Base-by-base conservation (phyloP, 2,329 filamentous ascomycete genomes). In the Ophiostoma himal-ulmi region DNA sequence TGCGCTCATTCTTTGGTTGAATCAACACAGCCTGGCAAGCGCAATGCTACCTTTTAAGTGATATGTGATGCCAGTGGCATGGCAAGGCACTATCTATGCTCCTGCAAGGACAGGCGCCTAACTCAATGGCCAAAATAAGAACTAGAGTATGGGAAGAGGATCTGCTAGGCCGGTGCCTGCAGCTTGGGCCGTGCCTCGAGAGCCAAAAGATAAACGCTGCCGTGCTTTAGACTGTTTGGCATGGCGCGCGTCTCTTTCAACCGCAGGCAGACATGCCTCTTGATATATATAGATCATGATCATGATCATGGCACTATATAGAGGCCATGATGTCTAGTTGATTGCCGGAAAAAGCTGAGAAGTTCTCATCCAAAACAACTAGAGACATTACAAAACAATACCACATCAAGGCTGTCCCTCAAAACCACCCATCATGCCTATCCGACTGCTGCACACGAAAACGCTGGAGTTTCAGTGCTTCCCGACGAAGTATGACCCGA, bases 391-490 rank as follows among this genome's bases (percentile, higher is more conserved):
- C n/a, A n/a, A n/a, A n/a, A n/a, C n/a, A n/a, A n/a, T n/a, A n/a
- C n/a, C n/a, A 20, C 54, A 60, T 30, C 54, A 5, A 62, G n/a
- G 8, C 44, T 20, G 14, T 5, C 44, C 5, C 44, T n/a, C 2
- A 8, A 3, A n/a, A n/a, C 8, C 48, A 1, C 6, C 2, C 30
- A 64, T 5, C 11, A 70, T 70, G 69, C 39, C 66, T 17, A 70
- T 70, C 11, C 66, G 69, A 65, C 20, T 70, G 4, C 54, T 70
- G 20, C 39, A 70, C 66, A 52, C 69, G 2, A 34, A 39, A 20
- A 22, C 39, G 39, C 26, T 65, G n/a, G 26, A 57, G 2, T 68
- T 70, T 39, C 54, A 70, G 7, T 37, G 26, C 8, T 70, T 70
- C 10, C 54, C 14, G 1, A 57, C 39, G 0, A 26, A 7, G 8